phyloP scores from a whole-genome alignment of 768 basidiomycete species.

The Sarcodon sp. region DNA sequence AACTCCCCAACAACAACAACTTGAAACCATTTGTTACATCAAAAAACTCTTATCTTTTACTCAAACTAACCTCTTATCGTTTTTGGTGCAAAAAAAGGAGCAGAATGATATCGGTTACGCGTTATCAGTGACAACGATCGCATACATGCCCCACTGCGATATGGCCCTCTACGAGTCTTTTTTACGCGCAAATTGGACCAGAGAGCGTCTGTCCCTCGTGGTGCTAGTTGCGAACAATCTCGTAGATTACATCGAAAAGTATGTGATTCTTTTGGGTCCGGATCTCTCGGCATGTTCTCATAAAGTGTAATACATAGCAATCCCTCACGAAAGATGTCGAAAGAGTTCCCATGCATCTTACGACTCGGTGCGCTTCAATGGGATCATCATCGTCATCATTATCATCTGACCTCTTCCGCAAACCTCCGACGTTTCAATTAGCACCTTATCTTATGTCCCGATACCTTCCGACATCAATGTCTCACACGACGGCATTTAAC shows the following conservation, averaged over 20 bases:
- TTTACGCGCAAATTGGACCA: constrained; percentile 48
- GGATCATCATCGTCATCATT: constrained; percentile 3
- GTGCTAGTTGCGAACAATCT: constrained; percentile 57
- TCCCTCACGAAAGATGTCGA: constrained; percentile 34
- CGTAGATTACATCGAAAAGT: constrained; percentile 58
- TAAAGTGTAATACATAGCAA: constrained; percentile 25
- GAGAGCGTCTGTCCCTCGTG: constrained; percentile 28
- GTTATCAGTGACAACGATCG: constrained; percentile 26
- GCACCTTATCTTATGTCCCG: constrained; percentile 34
- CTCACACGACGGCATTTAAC: constrained; percentile 55
- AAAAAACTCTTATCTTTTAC: neutral
- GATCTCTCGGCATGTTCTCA: neutral
- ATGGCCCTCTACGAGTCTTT: constrained; percentile 56
- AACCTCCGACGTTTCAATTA: constrained; percentile 13
- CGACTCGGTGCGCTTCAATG: constrained; percentile 29
- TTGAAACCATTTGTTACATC: constrained; percentile 4
- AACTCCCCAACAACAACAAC: too few relatives aligned
- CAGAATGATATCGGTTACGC: too few relatives aligned
- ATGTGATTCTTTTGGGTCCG: constrained; percentile 8
- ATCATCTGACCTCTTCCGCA: neutral
- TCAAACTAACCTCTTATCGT: neutral
- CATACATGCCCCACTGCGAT: constrained; percentile 77
- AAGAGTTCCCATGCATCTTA: constrained; percentile 37
- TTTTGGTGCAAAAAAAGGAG: neutral
- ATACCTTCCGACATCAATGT: constrained; percentile 33